A percentile compares a stretch with the other conserved stretches of the same genome.
phyloP scores from a whole-genome alignment of 345 rosid species.

The Citrus medica region DNA sequence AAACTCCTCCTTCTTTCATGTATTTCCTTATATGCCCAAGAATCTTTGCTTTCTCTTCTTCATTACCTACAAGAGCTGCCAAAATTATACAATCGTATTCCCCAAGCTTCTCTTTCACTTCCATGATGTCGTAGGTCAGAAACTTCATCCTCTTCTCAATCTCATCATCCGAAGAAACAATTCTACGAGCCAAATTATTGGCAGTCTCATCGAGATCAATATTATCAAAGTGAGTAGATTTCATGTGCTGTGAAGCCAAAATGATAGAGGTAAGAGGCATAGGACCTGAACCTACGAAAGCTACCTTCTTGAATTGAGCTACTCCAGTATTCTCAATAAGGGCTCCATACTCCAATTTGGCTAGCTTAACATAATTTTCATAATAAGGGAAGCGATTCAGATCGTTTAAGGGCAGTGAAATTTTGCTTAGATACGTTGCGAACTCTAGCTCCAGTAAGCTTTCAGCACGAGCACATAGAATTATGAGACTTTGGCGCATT shows the following conservation, averaged over 20 bases:
- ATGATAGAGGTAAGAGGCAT: conserved; percentile 39
- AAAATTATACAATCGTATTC: conserved; percentile 37
- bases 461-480: conserved; percentile 27
- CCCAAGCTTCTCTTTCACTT: conserved; percentile 24
- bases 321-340: conserved; percentile 17
- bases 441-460: conserved; percentile 35
- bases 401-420: conserved; percentile 12
- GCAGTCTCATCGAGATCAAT: conserved; percentile 29
- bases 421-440: conserved; percentile 24
- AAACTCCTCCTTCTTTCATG: conserved; percentile 28
- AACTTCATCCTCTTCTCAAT: conserved; percentile 33
- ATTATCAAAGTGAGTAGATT: conserved; percentile 24
- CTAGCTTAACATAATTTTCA: conserved; percentile 34
- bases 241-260: conserved; percentile 35
- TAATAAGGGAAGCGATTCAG: conserved; percentile 32
- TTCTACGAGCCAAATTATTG: conserved; percentile 19
- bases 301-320: conserved; percentile 25
- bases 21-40: conserved; percentile 25
- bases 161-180: conserved; percentile 22
- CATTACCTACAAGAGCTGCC: conserved; percentile 37
- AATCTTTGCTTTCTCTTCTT: conserved; percentile 26
- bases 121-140: conserved; percentile 27
- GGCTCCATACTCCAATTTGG: conserved; percentile 16
- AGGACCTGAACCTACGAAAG: conserved; percentile 42
- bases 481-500: conserved; percentile 27